Base-by-base conservation (phyloP, 176 grass and related monocot genomes). In the Carex cristatella region DNA sequence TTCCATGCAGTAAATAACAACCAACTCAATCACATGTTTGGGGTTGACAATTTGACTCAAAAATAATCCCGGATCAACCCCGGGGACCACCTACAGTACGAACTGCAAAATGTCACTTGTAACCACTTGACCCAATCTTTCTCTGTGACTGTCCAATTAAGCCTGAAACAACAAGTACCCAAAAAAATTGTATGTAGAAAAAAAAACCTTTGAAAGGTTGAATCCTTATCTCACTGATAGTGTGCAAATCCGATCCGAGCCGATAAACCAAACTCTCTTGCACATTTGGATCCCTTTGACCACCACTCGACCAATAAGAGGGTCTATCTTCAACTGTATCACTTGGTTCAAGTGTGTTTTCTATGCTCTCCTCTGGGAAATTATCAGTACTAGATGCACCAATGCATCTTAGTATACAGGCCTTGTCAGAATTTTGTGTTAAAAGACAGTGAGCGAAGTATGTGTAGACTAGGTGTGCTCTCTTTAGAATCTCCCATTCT, bases 251-350 rank as follows among this genome's bases (percentile, higher is more conserved):
- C 3, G 81, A 89, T 64, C 13, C 33, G 32, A 99, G 87, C 84
- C 70, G 86, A 86, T 99, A 95, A 0, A 72, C 93, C 63, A 99
- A 62, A 82, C 84, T 92, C 80, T 95, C 96, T 7, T 89, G 90
- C 6, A 65, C 69, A 69, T 65, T 16, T 5, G 86, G 81, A 46
- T 94, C 81, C 40, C 18, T 81, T 40, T 92, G 61, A 0, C 91
- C 96, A 19, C 87, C 88, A 90, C 93, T 99, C 35, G 97, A 99
- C 97, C 97, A 99, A 87, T 99, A 99, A 27, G 97, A 99, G 0
- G 84, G n/a, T 2, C 79, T 85, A 61, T 15, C 8, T 2, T 89
- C 49, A 0, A 88, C 42, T 62, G 37, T 14, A 1, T 94, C 91
- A 2, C 13, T 69, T 14, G 87, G 87, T 15, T 91, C 71, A 27